Conservation (phyloP, 345 rosid species). For the Melastoma malabathricum region DNA sequence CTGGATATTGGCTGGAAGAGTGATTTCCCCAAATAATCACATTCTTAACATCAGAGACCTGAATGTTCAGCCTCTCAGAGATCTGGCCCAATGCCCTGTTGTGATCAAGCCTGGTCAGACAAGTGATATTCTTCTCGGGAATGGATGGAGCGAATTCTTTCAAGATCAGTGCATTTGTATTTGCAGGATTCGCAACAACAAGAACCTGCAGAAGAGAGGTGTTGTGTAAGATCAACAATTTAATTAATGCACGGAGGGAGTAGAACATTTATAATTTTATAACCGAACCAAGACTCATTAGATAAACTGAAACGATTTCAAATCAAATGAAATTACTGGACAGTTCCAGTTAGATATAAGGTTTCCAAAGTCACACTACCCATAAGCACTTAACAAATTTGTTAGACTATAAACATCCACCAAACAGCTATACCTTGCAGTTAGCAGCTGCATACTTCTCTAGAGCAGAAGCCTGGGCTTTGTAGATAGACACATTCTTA, state of each 20-base stretch:
- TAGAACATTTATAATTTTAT: too few species aligned
- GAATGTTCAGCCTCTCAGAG: constrained; percentile 78
- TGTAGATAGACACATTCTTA: constrained; percentile 91
- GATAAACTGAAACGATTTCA: too few species aligned
- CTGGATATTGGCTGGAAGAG: constrained; percentile 94
- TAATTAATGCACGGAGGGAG: too few species aligned
- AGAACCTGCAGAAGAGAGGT: constrained; percentile 45
- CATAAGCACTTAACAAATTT: too few species aligned
- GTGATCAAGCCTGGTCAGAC: constrained; percentile 93
- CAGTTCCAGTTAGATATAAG: too few species aligned
- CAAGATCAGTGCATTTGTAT: constrained; percentile 92
- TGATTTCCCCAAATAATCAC: constrained; percentile 98
- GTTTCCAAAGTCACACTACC: too few species aligned
- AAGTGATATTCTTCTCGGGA: constrained; percentile 84
- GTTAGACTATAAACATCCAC: too few species aligned
- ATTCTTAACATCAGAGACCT: constrained; percentile 85
- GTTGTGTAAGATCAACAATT: neutral
- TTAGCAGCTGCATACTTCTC: constrained; percentile 84
- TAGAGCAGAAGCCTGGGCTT: constrained; percentile 90
- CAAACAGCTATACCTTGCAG: constrained; percentile 63
- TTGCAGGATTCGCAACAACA: constrained; percentile 98
- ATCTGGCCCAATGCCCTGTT: constrained; percentile 98
- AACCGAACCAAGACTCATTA: too few species aligned
- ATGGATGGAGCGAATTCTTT: constrained; percentile 97
- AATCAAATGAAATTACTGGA: too few species aligned